Evolutionary conservation across 1,284 basidiomycete genomes (phyloP).

Genomic region (Tremellales sp.): DNA sequence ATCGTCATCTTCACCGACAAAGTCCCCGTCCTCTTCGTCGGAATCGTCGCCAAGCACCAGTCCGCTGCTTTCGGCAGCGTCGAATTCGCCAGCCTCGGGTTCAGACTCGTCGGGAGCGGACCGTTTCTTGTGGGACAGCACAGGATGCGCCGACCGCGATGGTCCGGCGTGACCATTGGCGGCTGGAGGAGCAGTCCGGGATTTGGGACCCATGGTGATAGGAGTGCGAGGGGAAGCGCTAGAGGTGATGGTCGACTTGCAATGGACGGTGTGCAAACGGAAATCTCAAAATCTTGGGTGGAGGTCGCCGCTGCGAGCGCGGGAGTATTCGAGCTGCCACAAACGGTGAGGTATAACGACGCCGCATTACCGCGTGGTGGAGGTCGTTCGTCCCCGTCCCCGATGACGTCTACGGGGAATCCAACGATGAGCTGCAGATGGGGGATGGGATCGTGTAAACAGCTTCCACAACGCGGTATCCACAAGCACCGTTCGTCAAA

Average conservation of each 20-base stretch:
- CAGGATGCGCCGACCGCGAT: slow-evolving; percentile 4
- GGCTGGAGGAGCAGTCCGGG: slow-evolving; percentile 2
- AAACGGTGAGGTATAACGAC: too few species aligned
- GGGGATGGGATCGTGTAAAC: too few species aligned
- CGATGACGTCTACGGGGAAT: too few species aligned
- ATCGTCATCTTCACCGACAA: slow-evolving; percentile 30
- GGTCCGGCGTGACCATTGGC: slow-evolving; percentile 22
- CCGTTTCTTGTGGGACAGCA: neutral
- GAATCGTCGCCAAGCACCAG: slow-evolving; percentile 18
- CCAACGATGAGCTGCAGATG: too few species aligned
- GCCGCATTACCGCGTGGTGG: neutral
- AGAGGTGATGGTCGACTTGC: slow-evolving; percentile 1
- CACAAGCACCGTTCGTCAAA: slow-evolving; percentile 1
- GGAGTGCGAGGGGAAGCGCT: slow-evolving; percentile 10
- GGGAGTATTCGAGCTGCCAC: neutral
- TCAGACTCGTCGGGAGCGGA: neutral
- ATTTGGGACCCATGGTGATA: slow-evolving; percentile 20
- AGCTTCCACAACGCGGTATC: too few species aligned
- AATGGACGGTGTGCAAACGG: neutral
- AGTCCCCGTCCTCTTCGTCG: slow-evolving; percentile 28
- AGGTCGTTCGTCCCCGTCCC: neutral
- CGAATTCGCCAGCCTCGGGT: neutral
- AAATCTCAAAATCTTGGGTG: slow-evolving; percentile 11
- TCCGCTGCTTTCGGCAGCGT: slow-evolving; percentile 19
- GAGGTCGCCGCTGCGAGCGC: slow-evolving; percentile 1